Evolutionary conservation across 129 eudicot species (phyloP), one percentile per base, ranked within the genome.

Genomic region (Tagetes erecta): DNA sequence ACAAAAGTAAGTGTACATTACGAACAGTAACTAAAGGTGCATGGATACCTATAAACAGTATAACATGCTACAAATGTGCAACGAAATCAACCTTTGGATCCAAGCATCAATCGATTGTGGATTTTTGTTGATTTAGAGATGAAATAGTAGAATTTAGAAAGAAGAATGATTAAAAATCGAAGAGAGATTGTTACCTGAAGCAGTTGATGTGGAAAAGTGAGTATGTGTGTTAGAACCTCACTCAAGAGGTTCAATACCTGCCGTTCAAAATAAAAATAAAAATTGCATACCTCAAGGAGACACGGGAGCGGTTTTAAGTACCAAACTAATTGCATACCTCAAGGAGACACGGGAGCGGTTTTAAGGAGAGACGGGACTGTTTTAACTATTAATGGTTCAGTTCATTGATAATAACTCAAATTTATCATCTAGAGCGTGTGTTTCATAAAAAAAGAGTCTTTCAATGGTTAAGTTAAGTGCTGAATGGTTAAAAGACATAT

Each of bases 341-440:
- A 64, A 78, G 42, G 73, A 78, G 82, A 78, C 68, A 78, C 78
- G 60, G 44, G 64, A 59, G 73, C 78, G 1, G 5, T 36, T 45
- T 36, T 51, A 20, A 20, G 27, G 27, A 20, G 27, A 20, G 27
- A 20, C 27, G 27, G 27, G 27, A 20, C 27, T 20, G 27, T 20
- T 20, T 20, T 20, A 20, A 20, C 27, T 20, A 20, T 20, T 20
- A 20, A 20, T 20, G 27, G 27, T 20, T 20, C 27, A 20, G 27
- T 20, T 20, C 27, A 20, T 20, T 20, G 27, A 20, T 20, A 20
- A 20, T 20, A 20, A 20, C 27, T 20, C 27, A 20, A 20, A 20
- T 20, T 20, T 20, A 20, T 20, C 27, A 20, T 20, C 27, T 20
- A 20, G 27, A 20, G 27, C 27, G 27, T 20, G 27, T 20, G 27